Percentiles rank a stretch among this genome's conserved stretches.
Conservation (phyloP, 352 stramenopile species). For the Phytophthora vignae region DNA sequence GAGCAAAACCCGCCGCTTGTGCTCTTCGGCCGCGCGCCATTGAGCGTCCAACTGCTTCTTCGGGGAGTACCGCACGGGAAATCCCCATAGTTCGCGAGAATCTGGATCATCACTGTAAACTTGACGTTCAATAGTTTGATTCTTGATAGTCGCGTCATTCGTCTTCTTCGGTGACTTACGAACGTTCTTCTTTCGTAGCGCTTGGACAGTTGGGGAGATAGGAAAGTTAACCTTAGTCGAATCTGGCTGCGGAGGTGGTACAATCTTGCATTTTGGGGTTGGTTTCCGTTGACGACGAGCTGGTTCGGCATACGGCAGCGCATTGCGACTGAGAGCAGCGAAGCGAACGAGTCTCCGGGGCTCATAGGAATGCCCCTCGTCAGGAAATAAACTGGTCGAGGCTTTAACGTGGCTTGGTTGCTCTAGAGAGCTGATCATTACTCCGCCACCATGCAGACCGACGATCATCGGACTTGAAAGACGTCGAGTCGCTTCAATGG, state of each 20-base stretch:
- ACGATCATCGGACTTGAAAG: conserved; percentile 18
- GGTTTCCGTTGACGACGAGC: neutral
- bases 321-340: conserved; percentile 18
- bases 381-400: conserved; percentile 21
- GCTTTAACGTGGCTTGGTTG: neutral
- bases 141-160: neutral
- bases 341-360: conserved; percentile 27
- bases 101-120: conserved; percentile 8
- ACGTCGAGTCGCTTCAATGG: neutral
- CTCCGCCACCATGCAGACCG: conserved; percentile 3
- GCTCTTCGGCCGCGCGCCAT: conserved; percentile 6
- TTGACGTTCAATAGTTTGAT: neutral
- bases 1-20: neutral
- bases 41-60: conserved; percentile 13
- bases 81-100: conserved; percentile 17
- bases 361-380: conserved; percentile 28
- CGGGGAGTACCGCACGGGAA: conserved; percentile 19
- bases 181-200: conserved; percentile 9
- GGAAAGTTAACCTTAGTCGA: neutral
- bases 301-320: conserved; percentile 9
- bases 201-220: conserved; percentile 16
- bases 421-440: conserved; percentile 18
- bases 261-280: neutral
- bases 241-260: neutral
- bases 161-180: neutral